Base-by-base conservation (phyloP, 164 flowering plant genomes). In the Magnolia sinica region DNA sequence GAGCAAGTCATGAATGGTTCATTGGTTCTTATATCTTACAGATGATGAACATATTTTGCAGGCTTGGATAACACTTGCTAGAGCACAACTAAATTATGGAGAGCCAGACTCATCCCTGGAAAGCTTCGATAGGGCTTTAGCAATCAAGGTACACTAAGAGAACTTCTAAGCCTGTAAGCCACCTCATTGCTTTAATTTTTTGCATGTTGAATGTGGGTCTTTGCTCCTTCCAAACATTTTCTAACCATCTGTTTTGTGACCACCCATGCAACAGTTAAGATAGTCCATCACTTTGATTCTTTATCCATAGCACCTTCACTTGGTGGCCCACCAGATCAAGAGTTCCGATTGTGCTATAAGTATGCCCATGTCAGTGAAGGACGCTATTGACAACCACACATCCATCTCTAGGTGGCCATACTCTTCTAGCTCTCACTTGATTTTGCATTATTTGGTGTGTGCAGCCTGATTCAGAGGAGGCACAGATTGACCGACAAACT, bases 1-100 rank as follows among this genome's bases (percentile, higher is more conserved):
- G 18, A 55, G 61, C 61, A 55, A 16, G 18, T 55, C 61, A 16
- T 16, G 16, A 19, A 55, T 55, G 61, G 61, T 55, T 55, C 61
- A 8, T 55, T 55, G 61, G 61, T 55, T 55, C 61, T 55, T 55
- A 9, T 55, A 3, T 68, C 50, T 68, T 29, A 14, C 71, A 4
- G 45, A 29, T 68, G 14, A 68, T 31, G 18, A 29, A 7, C 49
- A 68, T 31, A 68, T 71, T 72, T 73, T 81, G 18, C 83, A 94
- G 98, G 97, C 95, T 4, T 91, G 98, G 98, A 77, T 90, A 58
- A 92, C 98, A 70, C 96, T 95, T 68, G 97, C 91, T 61, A 89
- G 98, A 85, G 88, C 97, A 74, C 98, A 92, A 76, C 79, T 92
- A 19, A 95, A 95, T 84, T 95, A 83, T 81, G 97, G 98, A 64